phyloP scores from a whole-genome alignment of 352 stramenopile genomes.

The Globisporangium middletonii region DNA sequence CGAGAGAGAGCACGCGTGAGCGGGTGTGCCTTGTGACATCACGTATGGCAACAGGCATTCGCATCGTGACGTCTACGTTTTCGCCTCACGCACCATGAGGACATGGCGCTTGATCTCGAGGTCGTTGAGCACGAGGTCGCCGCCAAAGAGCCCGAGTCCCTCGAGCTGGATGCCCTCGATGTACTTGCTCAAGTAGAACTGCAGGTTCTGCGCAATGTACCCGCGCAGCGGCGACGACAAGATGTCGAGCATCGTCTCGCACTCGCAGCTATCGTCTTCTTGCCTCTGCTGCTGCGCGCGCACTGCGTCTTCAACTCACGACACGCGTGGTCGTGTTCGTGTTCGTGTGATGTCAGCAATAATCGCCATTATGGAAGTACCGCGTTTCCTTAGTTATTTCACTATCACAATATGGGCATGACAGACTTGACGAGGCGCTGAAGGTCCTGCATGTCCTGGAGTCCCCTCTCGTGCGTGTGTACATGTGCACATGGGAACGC shows the following conservation, averaged over 20 bases:
- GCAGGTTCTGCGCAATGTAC: conserved; percentile 84
- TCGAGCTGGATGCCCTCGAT: conserved; percentile 87
- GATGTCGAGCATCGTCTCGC: conserved; percentile 66
- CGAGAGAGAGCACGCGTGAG: not conserved
- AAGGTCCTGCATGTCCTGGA: no score
- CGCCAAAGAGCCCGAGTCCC: conserved; percentile 76
- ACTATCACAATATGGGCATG: no score
- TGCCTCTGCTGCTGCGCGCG: no score
- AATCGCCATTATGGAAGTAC: no score
- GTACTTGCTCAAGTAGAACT: conserved; percentile 89
- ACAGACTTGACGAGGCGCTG: no score
- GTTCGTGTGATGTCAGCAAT: no score
- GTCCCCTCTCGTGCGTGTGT: no score
- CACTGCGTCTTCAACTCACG: not conserved
- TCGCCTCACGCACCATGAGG: conserved; percentile 24
- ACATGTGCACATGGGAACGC: no score
- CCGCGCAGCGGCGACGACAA: conserved; percentile 78
- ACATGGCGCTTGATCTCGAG: conserved; percentile 87
- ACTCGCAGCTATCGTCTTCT: not conserved
- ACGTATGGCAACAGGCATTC: no score
- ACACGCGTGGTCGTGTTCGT: no score
- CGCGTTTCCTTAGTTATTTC: no score
- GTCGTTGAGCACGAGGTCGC: conserved; percentile 84
- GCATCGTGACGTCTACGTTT: no score
- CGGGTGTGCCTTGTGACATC: not conserved